phyloP scores from a whole-genome alignment of 345 rosid genomes.

The Camelina sativa region DNA sequence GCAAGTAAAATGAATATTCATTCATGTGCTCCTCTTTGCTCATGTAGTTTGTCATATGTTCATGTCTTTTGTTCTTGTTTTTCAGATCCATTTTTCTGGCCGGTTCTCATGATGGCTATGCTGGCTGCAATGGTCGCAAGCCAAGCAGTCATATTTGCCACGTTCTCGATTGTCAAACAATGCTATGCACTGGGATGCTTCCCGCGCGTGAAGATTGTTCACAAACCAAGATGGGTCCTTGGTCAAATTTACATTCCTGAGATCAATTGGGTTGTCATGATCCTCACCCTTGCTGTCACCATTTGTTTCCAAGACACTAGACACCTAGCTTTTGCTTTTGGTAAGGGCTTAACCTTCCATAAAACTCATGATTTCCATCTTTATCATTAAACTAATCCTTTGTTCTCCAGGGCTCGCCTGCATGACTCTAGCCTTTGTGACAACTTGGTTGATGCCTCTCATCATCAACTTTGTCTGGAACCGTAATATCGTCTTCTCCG shows the following conservation, averaged over 20 bases:
- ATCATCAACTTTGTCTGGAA: conserved; percentile 77
- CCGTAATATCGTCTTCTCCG: conserved; percentile 53
- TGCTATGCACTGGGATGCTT: conserved; percentile 90
- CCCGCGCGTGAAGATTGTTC: conserved; percentile 91
- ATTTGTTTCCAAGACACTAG: conserved; percentile 63
- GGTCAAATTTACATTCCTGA: conserved; percentile 93
- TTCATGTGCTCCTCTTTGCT: conserved; percentile 12
- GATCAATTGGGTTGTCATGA: conserved; percentile 93
- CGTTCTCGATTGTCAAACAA: conserved; percentile 83
- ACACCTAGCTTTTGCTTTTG: conserved; percentile 81
- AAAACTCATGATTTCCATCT: neutral
- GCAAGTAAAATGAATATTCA: conserved; percentile 12
- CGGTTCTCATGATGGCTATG: conserved; percentile 69
- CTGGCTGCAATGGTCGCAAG: conserved; percentile 85
- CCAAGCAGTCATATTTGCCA: conserved; percentile 77
- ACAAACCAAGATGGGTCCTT: conserved; percentile 77
- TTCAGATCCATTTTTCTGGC: conserved; percentile 80
- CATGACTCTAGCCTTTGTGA: conserved; percentile 65
- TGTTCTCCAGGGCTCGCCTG: conserved; percentile 74
- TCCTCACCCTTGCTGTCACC: conserved; percentile 75
- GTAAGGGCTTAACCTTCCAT: conserved; percentile 48
- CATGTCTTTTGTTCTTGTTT: conserved; percentile 30
- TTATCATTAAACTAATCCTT: conserved; percentile 9
- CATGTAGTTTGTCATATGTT: conserved; percentile 17
- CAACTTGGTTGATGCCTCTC: conserved; percentile 74